Evolutionary conservation across 176 grass and related monocot species (phyloP), one percentile per base, ranked within the genome.

Genomic region (Hordeum marinum): DNA sequence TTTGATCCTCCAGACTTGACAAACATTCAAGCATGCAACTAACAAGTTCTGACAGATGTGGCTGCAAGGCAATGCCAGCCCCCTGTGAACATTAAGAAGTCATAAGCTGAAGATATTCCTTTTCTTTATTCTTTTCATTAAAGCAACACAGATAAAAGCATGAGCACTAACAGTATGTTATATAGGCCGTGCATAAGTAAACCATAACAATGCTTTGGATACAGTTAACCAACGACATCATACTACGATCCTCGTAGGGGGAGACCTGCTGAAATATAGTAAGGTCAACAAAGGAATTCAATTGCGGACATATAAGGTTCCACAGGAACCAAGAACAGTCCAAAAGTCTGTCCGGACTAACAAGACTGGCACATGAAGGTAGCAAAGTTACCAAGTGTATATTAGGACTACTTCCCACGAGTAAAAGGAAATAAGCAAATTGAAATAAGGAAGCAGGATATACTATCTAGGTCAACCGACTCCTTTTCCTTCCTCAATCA

Each of bases 1-100:
- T 95, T 85, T 98, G 95, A 68, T 98, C 95, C 75, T 98, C 95
- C 23, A 98, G 88, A 78, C 95, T 98, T 90, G 95, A 98, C 72
- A 98, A 92, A 63, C 91, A 98, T 80, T 98, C 95, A 14, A 98
- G 93, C 95, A 98, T 98, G 87, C 95, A 98, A 78, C 84, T 82
- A 50, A 95, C 95, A 83, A 98, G 91, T 88, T 98, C 95, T 41
- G 95, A 68, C 25, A 98, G 73, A 89, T 98, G 93, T 29, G 87
- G 89, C 18, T 81, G 85, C 82, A 98, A 86, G 73, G 93, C 85
- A 83, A 78, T 67, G 66, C 93, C 93, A 87, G 93, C 95, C 82
- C 91, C 93, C 95, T 98, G 54, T 20, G 79, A 81, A 72, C 68
- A 86, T 70, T 34, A 82, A 26, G 35, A 78, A 86, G 67, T 15